phyloP scores from a whole-genome alignment of 495 filamentous ascomycete species.

The Pyrenopolyporus hunteri region DNA sequence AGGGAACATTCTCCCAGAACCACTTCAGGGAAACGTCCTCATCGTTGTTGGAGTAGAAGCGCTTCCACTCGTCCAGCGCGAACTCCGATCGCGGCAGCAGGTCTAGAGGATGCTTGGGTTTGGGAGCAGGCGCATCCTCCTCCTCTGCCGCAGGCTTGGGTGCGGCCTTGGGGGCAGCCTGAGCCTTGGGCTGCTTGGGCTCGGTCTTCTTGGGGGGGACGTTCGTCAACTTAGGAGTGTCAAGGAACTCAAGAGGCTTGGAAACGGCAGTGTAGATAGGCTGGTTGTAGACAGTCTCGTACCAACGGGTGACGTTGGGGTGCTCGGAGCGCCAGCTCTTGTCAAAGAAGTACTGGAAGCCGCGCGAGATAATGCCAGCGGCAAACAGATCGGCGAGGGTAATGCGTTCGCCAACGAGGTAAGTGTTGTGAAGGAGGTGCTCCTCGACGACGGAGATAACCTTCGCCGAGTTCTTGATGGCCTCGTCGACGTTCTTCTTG shows the following conservation, averaged over 20 bases:
- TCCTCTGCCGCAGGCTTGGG: slow-evolving; percentile 70
- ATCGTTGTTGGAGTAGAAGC: slow-evolving; percentile 96
- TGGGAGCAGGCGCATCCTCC: slow-evolving; percentile 74
- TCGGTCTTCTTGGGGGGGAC: slow-evolving; percentile 84
- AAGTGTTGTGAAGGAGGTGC: slow-evolving; percentile 92
- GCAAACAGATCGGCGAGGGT: slow-evolving; percentile 93
- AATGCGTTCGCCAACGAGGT: slow-evolving; percentile 95
- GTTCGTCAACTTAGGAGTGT: slow-evolving; percentile 83
- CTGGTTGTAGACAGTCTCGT: slow-evolving; percentile 90
- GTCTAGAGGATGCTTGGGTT: slow-evolving; percentile 96
- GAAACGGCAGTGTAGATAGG: slow-evolving; percentile 82
- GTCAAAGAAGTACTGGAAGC: slow-evolving; percentile 87
- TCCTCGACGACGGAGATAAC: slow-evolving; percentile 74
- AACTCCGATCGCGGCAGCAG: slow-evolving; percentile 79
- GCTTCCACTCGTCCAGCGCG: slow-evolving; percentile 95
- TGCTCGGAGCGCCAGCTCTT: slow-evolving; percentile 80
- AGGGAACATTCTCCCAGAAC: slow-evolving; percentile 96
- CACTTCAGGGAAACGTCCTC: slow-evolving; percentile 88
- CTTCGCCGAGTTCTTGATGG: slow-evolving; percentile 68
- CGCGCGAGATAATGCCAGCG: slow-evolving; percentile 76
- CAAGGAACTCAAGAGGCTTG: slow-evolving; percentile 74
- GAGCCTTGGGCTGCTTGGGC: slow-evolving; percentile 62
- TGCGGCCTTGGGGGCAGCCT: slow-evolving; percentile 63
- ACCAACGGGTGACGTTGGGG: slow-evolving; percentile 92
- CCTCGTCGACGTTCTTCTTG: slow-evolving; percentile 93